Evolutionary conservation across 2,329 filamentous ascomycete species (phyloP).

Genomic region (Arthroderma sp.): DNA sequence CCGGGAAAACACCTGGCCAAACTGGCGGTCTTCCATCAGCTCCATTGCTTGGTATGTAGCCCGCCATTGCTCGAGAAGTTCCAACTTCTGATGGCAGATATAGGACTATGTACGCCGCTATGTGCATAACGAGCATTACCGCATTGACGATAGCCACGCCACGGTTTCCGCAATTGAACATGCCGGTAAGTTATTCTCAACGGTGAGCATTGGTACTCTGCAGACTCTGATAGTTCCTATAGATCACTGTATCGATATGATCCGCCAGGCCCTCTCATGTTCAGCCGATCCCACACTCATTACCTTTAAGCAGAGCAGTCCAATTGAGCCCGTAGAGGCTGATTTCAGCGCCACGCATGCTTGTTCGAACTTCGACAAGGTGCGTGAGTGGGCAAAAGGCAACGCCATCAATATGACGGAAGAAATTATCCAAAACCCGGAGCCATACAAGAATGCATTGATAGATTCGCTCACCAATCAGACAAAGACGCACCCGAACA

Average conservation of each 20-base stretch:
- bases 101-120: conserved; percentile 13
- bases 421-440: conserved; percentile 5
- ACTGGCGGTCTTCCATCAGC: conserved; percentile 17
- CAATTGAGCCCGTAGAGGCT: conserved; percentile 7
- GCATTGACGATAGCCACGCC: conserved; percentile 7
- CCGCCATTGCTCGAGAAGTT: neutral
- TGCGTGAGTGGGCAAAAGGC: conserved; percentile 12
- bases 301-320: conserved; percentile 8
- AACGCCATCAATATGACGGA: conserved; percentile 12
- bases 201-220: no score
- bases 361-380: conserved; percentile 11
- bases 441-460: conserved; percentile 5
- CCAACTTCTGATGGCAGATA: neutral
- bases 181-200: conserved; percentile 14
- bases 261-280: conserved; percentile 13
- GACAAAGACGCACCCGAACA: neutral
- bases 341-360: conserved; percentile 12
- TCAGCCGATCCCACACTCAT: conserved; percentile 14
- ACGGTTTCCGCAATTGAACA: conserved; percentile 11
- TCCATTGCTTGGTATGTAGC: conserved; percentile 18
- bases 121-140: conserved; percentile 12
- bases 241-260: conserved; percentile 16
- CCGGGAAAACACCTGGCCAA: conserved; percentile 12
- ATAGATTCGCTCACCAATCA: neutral
- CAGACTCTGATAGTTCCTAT: no score